Percentiles rank a stretch among this genome's conserved stretches.
Evolutionary conservation across 2,329 filamentous ascomycete species (phyloP).

Genomic region (Seiridium cupressi): DNA sequence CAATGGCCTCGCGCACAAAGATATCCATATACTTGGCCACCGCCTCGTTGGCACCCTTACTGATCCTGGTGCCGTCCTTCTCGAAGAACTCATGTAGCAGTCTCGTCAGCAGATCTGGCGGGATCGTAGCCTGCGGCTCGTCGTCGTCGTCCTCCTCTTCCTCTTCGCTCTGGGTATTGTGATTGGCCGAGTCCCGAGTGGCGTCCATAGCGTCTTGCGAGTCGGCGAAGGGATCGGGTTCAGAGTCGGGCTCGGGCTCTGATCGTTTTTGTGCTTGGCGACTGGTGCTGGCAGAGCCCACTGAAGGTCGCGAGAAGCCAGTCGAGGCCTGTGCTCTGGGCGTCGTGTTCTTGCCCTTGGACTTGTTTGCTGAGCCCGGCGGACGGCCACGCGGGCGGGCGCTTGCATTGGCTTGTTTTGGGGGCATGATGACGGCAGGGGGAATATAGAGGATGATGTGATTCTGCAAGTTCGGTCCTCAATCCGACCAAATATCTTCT

Average conservation of each 20-base stretch:
- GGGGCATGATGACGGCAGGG: conserved; percentile 33
- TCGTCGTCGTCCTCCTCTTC: conserved; percentile 32
- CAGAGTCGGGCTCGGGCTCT: conserved; percentile 10
- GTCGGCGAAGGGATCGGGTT: conserved; percentile 25
- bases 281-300: neutral
- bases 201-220: conserved; percentile 17
- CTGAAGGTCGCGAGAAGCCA: neutral
- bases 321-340: conserved; percentile 11
- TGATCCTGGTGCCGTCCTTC: conserved; percentile 68
- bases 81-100: conserved; percentile 80
- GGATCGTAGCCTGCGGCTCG: conserved; percentile 54
- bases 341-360: conserved; percentile 14
- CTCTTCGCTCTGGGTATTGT: neutral
- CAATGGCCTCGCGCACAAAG: conserved; percentile 87
- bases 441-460: neutral
- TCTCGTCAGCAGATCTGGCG: conserved; percentile 70
- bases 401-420: conserved; percentile 33
- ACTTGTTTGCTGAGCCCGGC: conserved; percentile 13
- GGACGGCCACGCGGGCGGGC: conserved; percentile 34
- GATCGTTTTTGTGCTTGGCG: neutral
- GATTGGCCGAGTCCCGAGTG: conserved; percentile 17
- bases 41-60: conserved; percentile 72
- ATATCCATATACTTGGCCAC: conserved; percentile 86
- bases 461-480: neutral
- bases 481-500: too few relatives aligned